Conservation (phyloP, 164 flowering plant genomes). For the Paratinospora sagittata region DNA sequence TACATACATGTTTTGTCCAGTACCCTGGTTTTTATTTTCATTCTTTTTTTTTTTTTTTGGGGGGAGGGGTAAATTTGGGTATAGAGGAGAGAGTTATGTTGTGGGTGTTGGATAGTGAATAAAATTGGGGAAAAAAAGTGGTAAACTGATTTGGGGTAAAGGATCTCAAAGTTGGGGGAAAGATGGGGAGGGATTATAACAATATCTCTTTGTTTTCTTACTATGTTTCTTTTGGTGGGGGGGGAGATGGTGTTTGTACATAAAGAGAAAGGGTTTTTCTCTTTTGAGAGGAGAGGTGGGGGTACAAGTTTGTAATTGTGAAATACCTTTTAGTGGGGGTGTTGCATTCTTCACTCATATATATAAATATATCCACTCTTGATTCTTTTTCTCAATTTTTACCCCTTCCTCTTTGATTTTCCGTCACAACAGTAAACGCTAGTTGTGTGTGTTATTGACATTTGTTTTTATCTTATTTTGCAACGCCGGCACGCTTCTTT, state of each 20-base stretch:
- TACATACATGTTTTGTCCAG: slow-evolving; percentile 11
- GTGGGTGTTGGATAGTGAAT: slow-evolving; percentile 26
- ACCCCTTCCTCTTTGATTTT: not conserved
- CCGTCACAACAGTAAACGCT: too few relatives aligned
- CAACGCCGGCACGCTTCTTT: too few relatives aligned
- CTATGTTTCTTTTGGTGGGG: not conserved
- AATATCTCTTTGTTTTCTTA: slow-evolving; percentile 4
- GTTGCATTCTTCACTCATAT: slow-evolving; percentile 32
- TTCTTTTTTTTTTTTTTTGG: slow-evolving; percentile 8
- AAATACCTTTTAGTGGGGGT: slow-evolving; percentile 16
- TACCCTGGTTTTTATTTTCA: slow-evolving; percentile 10
- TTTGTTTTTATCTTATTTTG: too few relatives aligned
- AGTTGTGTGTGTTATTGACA: too few relatives aligned
- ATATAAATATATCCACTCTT: slow-evolving; percentile 27
- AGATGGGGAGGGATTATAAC: slow-evolving; percentile 16
- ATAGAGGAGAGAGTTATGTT: slow-evolving; percentile 7
- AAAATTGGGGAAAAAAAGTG: slow-evolving; percentile 18
- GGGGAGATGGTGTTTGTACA: slow-evolving; percentile 19
- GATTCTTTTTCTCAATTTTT: slow-evolving; percentile 22
- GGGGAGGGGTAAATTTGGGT: slow-evolving; percentile 17
- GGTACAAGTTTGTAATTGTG: slow-evolving; percentile 32
- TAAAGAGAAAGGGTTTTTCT: slow-evolving; percentile 19
- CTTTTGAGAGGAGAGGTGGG: slow-evolving; percentile 14
- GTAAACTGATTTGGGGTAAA: slow-evolving; percentile 20
- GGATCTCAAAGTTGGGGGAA: not conserved